phyloP scores from a whole-genome alignment of 2,329 filamentous ascomycete species.

The Cordyceps militaris region DNA sequence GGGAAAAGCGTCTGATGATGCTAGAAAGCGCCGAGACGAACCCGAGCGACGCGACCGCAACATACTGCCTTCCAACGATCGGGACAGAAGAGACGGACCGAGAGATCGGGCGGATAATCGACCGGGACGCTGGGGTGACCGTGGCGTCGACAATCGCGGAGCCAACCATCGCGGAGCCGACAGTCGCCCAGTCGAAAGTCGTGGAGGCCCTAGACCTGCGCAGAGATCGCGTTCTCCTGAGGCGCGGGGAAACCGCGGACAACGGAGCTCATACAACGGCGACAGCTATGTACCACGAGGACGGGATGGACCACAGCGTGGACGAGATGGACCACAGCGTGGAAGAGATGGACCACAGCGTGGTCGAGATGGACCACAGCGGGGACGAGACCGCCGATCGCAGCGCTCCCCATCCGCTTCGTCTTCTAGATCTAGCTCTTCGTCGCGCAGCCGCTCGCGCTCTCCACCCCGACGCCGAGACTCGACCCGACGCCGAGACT shows the following conservation, averaged over 20 bases:
- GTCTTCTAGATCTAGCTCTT: conserved; percentile 25
- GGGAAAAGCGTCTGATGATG: conserved; percentile 71
- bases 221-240: conserved; percentile 43
- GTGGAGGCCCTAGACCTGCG: conserved; percentile 33
- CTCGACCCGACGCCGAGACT: conserved; percentile 28
- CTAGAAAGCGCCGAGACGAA: conserved; percentile 63
- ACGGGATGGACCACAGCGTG: conserved; percentile 31
- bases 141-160: conserved; percentile 39
- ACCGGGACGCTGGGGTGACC: conserved; percentile 46
- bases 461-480: conserved; percentile 28
- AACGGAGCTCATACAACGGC: conserved; percentile 38
- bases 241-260: conserved; percentile 35
- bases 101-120: conserved; percentile 47
- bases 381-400: conserved; percentile 26
- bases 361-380: conserved; percentile 33
- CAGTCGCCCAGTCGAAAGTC: conserved; percentile 36
- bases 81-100: conserved; percentile 50
- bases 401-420: conserved; percentile 29
- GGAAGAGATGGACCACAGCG: conserved; percentile 34
- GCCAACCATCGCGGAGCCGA: no score
- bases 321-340: conserved; percentile 33
- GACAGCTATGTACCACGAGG: conserved; percentile 49
- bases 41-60: conserved; percentile 66
- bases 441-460: conserved; percentile 25
- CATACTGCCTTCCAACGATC: conserved; percentile 56